These are phyloP conservation scores for Castanea mollissima DNA, from an alignment of 306 rosid species.

Conservation along the genomic window DNA sequence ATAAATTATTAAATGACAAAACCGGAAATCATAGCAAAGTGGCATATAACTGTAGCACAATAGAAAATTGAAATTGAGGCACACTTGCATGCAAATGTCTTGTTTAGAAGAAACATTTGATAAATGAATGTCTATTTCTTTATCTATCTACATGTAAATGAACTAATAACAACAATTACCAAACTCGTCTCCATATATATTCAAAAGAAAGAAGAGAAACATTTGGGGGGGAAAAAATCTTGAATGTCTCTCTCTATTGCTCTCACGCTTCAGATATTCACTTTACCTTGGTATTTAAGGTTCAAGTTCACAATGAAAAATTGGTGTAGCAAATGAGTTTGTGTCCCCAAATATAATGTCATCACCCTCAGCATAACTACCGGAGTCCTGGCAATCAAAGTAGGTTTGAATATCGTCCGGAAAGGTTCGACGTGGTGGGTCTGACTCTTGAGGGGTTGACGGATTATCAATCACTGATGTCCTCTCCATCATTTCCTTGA, in stretches of 20 bases:
- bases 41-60: neutral
- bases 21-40: too few relatives aligned
- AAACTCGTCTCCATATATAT: neutral
- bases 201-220: neutral
- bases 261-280: slow-evolving; percentile 18
- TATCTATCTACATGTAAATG: slow-evolving; percentile 15
- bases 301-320: slow-evolving; percentile 69
- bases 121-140: slow-evolving; percentile 11
- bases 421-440: slow-evolving; percentile 50
- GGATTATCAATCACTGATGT: slow-evolving; percentile 31
- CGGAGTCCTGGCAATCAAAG: slow-evolving; percentile 59
- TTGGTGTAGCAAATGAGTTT: slow-evolving; percentile 43
- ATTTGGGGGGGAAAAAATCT: neutral
- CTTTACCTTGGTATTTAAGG: slow-evolving; percentile 23
- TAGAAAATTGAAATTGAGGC: neutral
- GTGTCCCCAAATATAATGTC: slow-evolving; percentile 71
- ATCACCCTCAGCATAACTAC: slow-evolving; percentile 46
- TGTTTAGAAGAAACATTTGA: neutral
- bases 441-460: slow-evolving; percentile 24
- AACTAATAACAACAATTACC: slow-evolving; percentile 8
- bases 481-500: slow-evolving; percentile 60
- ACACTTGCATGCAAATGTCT: neutral
- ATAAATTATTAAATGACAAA: too few relatives aligned
- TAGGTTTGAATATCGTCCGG: slow-evolving; percentile 89
- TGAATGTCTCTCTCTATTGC: neutral